Evolutionary conservation across 1,284 basidiomycete species (phyloP), one percentile per base, ranked within the genome.

Genomic region (Sphagnurus paluster): DNA sequence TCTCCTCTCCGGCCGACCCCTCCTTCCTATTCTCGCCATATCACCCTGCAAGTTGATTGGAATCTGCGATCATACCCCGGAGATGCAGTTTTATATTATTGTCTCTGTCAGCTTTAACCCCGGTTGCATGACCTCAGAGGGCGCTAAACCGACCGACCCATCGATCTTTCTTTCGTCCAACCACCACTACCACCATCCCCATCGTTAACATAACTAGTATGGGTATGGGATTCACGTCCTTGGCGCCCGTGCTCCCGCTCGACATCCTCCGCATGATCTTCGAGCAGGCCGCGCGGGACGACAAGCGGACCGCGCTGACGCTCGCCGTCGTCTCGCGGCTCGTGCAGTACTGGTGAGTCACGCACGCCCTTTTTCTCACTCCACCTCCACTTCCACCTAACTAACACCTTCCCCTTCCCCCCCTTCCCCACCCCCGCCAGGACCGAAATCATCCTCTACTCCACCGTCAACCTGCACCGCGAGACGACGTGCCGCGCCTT

Each of bases 361-460:
- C 39, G 39, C 25, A 19, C n/a, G n/a, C n/a, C n/a, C n/a, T n/a
- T n/a, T n/a, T n/a, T n/a, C n/a, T n/a, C n/a, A n/a, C n/a, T n/a
- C n/a, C n/a, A n/a, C n/a, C n/a, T n/a, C n/a, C n/a, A n/a, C n/a
- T n/a, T n/a, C n/a, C n/a, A n/a, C n/a, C n/a, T n/a, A n/a, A n/a
- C n/a, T n/a, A n/a, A n/a, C n/a, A n/a, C n/a, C n/a, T n/a, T n/a
- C n/a, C n/a, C n/a, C n/a, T n/a, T n/a, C n/a, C n/a, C n/a, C n/a
- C n/a, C n/a, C n/a, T n/a, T n/a, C n/a, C n/a, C n/a, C n/a, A n/a
- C n/a, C n/a, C n/a, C n/a, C n/a, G 21, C 23, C 24, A 65, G 64
- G 64, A 53, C 63, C 8, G 63, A 63, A 28, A 48, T 46, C 21
- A 54, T 64, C 17, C 45, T 67, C 14, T 66, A 66, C 42, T 54